Conservation (phyloP, 129 eudicot species). For the Solidago caesia region DNA sequence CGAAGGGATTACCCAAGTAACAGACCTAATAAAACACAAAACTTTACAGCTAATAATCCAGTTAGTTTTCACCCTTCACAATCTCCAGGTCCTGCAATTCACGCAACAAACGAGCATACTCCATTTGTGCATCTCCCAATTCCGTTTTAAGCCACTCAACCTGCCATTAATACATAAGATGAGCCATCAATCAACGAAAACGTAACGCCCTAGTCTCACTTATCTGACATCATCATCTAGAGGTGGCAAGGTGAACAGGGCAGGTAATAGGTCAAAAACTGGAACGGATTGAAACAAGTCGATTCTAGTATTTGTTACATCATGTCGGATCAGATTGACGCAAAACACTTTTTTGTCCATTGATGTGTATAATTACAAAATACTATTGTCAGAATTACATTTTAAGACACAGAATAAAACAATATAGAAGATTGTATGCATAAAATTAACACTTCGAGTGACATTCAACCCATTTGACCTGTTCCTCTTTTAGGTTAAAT, state of each 20-base stretch:
- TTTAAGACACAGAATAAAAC: not conserved
- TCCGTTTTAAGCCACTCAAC: constrained; percentile 44
- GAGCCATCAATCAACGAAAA: not conserved
- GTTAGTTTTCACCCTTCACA: constrained; percentile 44
- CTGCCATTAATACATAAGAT: constrained; percentile 35
- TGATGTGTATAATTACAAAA: not conserved
- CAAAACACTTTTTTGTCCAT: not conserved
- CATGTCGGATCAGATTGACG: not conserved
- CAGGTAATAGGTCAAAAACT: not conserved
- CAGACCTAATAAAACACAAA: constrained; percentile 9
- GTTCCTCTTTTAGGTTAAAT: not conserved
- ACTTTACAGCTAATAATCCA: constrained; percentile 19
- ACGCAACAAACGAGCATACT: constrained; percentile 43
- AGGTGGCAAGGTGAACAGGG: not conserved
- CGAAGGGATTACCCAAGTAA: not conserved
- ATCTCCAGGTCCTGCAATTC: constrained; percentile 50
- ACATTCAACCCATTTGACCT: not conserved
- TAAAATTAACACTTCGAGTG: not conserved
- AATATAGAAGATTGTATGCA: not conserved
- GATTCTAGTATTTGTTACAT: not conserved
- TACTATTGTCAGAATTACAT: too few relatives aligned
- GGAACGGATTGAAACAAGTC: not conserved
- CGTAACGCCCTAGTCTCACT: not conserved
- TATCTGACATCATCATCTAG: not conserved
- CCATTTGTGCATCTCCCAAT: constrained; percentile 45